These are phyloP conservation scores for Acanthamoeba castellanii DNA, from an alignment of 208 protist genomes.

Conservation along the genomic window DNA sequence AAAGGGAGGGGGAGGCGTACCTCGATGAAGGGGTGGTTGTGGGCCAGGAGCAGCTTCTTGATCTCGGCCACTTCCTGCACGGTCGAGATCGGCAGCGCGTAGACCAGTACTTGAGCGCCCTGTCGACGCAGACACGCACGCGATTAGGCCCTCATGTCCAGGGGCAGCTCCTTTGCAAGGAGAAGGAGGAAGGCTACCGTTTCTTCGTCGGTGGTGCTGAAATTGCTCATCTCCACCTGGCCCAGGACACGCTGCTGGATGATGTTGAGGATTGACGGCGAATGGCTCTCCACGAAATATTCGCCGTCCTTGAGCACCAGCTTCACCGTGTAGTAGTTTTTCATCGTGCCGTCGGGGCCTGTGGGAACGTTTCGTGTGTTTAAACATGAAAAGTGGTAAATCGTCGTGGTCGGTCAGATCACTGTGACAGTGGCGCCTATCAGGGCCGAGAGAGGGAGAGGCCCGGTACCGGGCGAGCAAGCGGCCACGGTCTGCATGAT, in stretches of 20 bases:
- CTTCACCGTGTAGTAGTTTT: conserved; percentile 89
- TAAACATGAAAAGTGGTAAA: not conserved
- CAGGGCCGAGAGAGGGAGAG: not conserved
- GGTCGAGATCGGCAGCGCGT: conserved; percentile 46
- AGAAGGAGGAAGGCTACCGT: not conserved
- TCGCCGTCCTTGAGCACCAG: conserved; percentile 85
- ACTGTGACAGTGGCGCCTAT: not conserved
- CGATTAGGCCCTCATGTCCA: not conserved
- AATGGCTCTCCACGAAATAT: conserved; percentile 89
- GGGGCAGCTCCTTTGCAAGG: not conserved
- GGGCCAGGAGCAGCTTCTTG: conserved; percentile 13
- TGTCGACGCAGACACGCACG: not conserved
- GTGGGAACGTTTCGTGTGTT: not conserved
- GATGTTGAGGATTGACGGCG: conserved; percentile 77
- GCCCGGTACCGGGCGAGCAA: not conserved
- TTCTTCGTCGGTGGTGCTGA: conserved; percentile 14
- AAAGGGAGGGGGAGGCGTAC: not conserved
- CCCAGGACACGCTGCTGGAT: conserved; percentile 52
- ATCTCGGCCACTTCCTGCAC: conserved; percentile 25
- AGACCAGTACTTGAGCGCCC: not conserved
- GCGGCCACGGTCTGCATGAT: conserved; percentile 15
- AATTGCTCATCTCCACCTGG: not conserved
- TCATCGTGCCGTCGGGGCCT: conserved; percentile 3
- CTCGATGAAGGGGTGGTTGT: conserved; percentile 64
- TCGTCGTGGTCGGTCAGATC: not conserved